Evolutionary conservation across 257 asterid species (phyloP).

Genomic region (Misopates orontium): DNA sequence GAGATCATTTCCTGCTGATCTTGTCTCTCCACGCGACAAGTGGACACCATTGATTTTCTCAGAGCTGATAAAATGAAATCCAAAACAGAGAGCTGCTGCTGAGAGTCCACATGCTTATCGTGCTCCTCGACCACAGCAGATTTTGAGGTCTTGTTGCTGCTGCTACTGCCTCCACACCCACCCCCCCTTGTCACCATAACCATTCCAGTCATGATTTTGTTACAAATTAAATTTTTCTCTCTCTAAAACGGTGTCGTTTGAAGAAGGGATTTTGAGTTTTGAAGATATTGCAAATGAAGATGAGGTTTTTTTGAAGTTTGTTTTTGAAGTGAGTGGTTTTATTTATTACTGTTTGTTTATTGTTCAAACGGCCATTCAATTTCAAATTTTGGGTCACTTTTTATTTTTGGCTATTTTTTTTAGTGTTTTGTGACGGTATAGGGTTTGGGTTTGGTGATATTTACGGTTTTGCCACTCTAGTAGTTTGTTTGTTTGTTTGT

Average conservation of each 20-base stretch:
- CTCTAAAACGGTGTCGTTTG: constrained; percentile 2
- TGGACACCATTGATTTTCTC: constrained; percentile 85
- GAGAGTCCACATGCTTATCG: constrained; percentile 43
- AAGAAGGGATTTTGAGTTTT: not conserved
- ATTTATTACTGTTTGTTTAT: constrained; percentile 31
- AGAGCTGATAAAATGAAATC: constrained; percentile 73
- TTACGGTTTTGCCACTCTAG: constrained; percentile 34
- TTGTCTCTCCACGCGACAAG: constrained; percentile 67
- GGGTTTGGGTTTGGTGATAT: constrained; percentile 14
- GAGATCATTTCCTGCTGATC: constrained; percentile 61
- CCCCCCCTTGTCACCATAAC: constrained; percentile 72
- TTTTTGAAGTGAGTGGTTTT: constrained; percentile 37
- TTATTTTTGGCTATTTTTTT: constrained; percentile 26
- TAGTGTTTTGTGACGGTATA: constrained; percentile 2
- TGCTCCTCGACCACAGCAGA: constrained; percentile 43
- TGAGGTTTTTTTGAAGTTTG: constrained; percentile 15
- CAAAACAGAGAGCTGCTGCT: constrained; percentile 63
- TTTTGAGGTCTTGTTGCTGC: constrained; percentile 48
- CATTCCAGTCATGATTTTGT: constrained; percentile 72
- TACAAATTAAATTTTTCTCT: not conserved
- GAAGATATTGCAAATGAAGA: not conserved
- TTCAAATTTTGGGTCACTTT: constrained; percentile 49
- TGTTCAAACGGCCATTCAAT: constrained; percentile 71
- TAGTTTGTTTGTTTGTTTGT: not conserved
- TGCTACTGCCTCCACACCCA: constrained; percentile 54